Conservation (phyloP, 2,329 filamentous ascomycete genomes). For the Colletotrichum zoysiae region DNA sequence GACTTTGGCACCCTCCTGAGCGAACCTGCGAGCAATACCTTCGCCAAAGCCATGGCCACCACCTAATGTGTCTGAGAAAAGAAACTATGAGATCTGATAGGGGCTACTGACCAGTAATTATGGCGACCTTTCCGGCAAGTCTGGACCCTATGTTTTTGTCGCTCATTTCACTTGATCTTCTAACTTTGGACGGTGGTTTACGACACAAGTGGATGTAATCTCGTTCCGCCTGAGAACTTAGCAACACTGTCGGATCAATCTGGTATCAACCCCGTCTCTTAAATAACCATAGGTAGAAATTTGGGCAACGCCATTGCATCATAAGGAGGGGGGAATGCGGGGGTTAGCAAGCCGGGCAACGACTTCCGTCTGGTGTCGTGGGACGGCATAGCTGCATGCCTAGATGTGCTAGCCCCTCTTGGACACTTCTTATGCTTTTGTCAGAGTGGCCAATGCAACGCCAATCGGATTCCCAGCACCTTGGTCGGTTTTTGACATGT, state of each 20-base stretch:
- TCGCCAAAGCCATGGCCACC: conserved; percentile 67
- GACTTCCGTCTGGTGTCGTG: conserved; percentile 25
- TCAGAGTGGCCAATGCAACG: not conserved
- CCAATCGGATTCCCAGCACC: not conserved
- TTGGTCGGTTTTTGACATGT: too few species aligned
- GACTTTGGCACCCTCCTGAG: conserved; percentile 70
- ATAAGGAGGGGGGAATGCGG: conserved; percentile 37
- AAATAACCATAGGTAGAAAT: not conserved
- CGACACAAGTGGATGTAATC: not conserved
- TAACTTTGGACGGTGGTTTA: too few species aligned
- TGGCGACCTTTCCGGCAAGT: conserved; percentile 29
- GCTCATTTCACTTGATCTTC: conserved; percentile 6
- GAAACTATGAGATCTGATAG: too few species aligned
- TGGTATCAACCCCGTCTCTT: not conserved
- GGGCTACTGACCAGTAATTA: conserved; percentile 19
- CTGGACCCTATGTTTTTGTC: conserved; percentile 8
- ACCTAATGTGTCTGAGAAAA: conserved; percentile 6
- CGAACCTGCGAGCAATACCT: conserved; percentile 70
- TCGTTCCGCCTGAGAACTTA: not conserved
- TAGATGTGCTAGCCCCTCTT: not conserved
- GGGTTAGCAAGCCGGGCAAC: conserved; percentile 30
- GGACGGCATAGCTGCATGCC: not conserved
- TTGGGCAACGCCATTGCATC: conserved; percentile 24
- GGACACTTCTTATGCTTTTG: not conserved
- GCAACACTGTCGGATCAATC: not conserved